phyloP scores from a whole-genome alignment of 768 basidiomycete species.

The Porphyrellus cyaneotinctus region DNA sequence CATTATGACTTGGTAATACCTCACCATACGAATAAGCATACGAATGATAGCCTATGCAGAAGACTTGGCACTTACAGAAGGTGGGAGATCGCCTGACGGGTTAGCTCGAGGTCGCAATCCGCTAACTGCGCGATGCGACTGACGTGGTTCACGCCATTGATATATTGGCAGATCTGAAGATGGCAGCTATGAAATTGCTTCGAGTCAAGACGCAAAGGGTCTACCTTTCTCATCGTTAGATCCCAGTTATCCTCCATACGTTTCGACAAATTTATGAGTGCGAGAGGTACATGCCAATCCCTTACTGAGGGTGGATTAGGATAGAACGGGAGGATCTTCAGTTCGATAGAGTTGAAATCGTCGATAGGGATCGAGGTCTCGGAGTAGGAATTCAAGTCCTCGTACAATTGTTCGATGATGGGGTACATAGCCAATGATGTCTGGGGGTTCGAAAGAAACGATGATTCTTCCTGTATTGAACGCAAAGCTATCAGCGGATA shows the following conservation, averaged over 20 bases:
- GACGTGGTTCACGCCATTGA: constrained; percentile 91
- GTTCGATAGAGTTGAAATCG: constrained; percentile 88
- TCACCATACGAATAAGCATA: constrained; percentile 29
- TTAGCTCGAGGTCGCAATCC: constrained; percentile 78
- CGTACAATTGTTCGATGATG: constrained; percentile 93
- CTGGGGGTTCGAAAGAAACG: constrained; percentile 73
- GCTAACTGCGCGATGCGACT: constrained; percentile 88
- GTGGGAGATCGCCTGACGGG: constrained; percentile 86
- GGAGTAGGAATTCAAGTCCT: constrained; percentile 95
- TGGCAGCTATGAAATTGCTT: background rate
- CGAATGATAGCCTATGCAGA: background rate
- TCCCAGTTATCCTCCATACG: constrained; percentile 94
- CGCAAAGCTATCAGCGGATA: constrained; percentile 2
- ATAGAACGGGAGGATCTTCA: constrained; percentile 96
- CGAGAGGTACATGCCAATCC: constrained; percentile 95
- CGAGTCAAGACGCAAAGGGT: background rate
- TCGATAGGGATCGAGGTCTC: constrained; percentile 93
- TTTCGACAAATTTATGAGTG: constrained; percentile 77
- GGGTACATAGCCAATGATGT: constrained; percentile 67
- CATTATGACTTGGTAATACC: constrained; percentile 96
- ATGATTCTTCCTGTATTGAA: constrained; percentile 81
- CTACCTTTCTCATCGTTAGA: constrained; percentile 85
- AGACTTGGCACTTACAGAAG: constrained; percentile 59
- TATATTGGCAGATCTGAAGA: constrained; percentile 61
- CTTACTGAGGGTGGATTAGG: constrained; percentile 87